Evolutionary conservation across 768 basidiomycete species (phyloP).

Genomic region (Lactifluus pinguis): DNA sequence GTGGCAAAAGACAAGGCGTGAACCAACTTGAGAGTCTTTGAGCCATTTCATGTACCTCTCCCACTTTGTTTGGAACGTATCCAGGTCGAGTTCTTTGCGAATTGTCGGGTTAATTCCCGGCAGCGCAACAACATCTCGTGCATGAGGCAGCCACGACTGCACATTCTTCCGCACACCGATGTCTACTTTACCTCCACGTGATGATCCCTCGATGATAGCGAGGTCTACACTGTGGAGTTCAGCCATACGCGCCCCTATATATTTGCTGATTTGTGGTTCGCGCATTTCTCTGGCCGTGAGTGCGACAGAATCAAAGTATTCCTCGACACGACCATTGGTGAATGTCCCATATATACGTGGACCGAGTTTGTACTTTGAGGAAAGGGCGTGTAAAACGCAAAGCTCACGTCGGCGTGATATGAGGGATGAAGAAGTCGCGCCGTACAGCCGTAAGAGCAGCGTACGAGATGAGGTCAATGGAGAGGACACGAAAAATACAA

Average conservation of each 20-base stretch:
- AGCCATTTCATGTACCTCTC: constrained; percentile 64
- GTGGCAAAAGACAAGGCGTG: constrained; percentile 72
- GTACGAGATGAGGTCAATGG: constrained; percentile 45
- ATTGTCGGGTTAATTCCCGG: constrained; percentile 39
- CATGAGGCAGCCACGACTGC: constrained; percentile 58
- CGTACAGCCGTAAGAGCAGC: constrained; percentile 86
- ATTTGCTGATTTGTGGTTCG: constrained; percentile 63
- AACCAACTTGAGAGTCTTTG: constrained; percentile 45
- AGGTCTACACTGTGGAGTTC: constrained; percentile 93
- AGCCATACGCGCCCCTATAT: constrained; percentile 92
- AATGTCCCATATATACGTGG: constrained; percentile 93
- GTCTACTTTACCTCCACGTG: constrained; percentile 43
- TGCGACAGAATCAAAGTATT: constrained; percentile 86
- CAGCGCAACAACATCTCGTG: constrained; percentile 65
- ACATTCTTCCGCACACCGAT: constrained; percentile 61
- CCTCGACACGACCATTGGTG: constrained; percentile 89
- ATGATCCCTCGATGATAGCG: constrained; percentile 43
- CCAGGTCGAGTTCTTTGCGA: constrained; percentile 52
- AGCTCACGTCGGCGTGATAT: constrained; percentile 86
- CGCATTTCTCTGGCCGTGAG: constrained; percentile 72
- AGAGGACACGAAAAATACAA: constrained; percentile 92
- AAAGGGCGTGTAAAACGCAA: constrained; percentile 80
- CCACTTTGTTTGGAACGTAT: constrained; percentile 56
- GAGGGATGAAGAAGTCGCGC: constrained; percentile 73
- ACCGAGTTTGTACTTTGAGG: constrained; percentile 80